phyloP scores from a whole-genome alignment of 192 early-diverging fungal species.

The Powellomyces hirtus region DNA sequence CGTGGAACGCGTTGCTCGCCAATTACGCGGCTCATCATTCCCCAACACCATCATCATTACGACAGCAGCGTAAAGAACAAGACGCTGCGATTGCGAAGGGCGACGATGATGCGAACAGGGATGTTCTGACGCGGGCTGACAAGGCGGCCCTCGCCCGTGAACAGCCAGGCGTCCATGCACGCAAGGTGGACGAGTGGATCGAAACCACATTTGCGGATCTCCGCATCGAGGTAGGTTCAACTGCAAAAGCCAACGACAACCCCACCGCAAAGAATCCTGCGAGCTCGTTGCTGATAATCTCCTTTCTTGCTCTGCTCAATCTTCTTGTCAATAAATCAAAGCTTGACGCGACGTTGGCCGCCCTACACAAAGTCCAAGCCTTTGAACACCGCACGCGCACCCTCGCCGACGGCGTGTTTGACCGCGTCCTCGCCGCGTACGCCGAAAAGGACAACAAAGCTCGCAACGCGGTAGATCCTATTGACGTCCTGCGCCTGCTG shows the following conservation, averaged over 20 bases:
- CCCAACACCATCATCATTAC: background rate
- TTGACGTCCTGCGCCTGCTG: conserved; percentile 22
- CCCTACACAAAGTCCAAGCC: background rate
- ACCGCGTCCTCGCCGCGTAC: conserved; percentile 14
- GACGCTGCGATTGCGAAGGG: background rate
- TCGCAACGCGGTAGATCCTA: conserved; percentile 17
- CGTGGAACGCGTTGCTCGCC: background rate
- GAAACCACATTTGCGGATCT: background rate
- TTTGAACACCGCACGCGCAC: conserved; percentile 4
- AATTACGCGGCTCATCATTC: background rate
- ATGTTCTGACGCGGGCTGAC: background rate
- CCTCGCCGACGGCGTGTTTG: conserved; percentile 20
- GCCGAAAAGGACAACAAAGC: conserved; percentile 16
- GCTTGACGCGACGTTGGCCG: conserved; percentile 3
- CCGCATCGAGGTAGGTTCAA: conserved; percentile 1
- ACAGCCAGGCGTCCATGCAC: background rate
- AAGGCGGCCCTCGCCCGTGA: too few relatives aligned
- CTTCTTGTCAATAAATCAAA: too few relatives aligned
- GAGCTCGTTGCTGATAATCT: background rate
- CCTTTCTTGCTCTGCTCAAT: background rate
- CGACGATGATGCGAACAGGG: background rate
- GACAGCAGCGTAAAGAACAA: background rate
- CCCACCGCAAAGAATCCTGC: background rate
- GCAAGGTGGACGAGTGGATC: conserved; percentile 1
- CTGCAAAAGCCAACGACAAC: background rate